Percentiles rank a stretch among this genome's conserved stretches.
These are phyloP conservation scores for Polytrichum commune DNA, from an alignment of 225 moss, liverwort and hornwort genomes.

Conservation along the genomic window DNA sequence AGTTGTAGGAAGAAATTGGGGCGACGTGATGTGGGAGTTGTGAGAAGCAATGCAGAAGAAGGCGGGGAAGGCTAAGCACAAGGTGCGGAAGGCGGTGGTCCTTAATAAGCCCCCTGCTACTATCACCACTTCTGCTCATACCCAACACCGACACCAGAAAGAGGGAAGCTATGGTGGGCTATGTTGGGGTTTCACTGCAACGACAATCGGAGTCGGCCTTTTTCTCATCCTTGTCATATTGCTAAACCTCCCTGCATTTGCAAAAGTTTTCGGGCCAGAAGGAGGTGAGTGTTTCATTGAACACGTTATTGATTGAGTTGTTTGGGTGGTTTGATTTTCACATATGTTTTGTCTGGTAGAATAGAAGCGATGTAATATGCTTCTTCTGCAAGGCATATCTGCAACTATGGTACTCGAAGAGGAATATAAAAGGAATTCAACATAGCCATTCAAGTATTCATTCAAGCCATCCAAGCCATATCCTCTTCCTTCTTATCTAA, in stretches of 20 bases:
- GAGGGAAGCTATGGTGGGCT: constrained; percentile 11
- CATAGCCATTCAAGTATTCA: too few relatives aligned
- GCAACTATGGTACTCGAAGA: too few relatives aligned
- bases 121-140: neutral
- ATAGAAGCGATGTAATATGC: too few relatives aligned
- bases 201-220: constrained; percentile 8
- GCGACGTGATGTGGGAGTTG: constrained; percentile 18
- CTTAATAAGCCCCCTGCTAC: constrained; percentile 23
- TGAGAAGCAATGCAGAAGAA: constrained; percentile 65
- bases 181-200: constrained; percentile 11
- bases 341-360: too few relatives aligned
- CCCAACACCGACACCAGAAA: too few relatives aligned
- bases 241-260: neutral
- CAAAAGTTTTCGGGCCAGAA: neutral
- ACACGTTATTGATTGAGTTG: neutral
- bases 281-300: neutral
- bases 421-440: too few relatives aligned
- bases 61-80: constrained; percentile 42
- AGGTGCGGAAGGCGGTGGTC: constrained; percentile 12
- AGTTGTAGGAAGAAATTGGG: neutral
- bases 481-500: constrained; percentile 12
- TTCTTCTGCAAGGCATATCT: too few relatives aligned
- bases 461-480: too few relatives aligned
- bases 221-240: constrained; percentile 15
- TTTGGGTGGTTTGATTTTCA: neutral